Conservation (phyloP, 805 yeast genomes). For the Yamadazyma ubonensis region DNA sequence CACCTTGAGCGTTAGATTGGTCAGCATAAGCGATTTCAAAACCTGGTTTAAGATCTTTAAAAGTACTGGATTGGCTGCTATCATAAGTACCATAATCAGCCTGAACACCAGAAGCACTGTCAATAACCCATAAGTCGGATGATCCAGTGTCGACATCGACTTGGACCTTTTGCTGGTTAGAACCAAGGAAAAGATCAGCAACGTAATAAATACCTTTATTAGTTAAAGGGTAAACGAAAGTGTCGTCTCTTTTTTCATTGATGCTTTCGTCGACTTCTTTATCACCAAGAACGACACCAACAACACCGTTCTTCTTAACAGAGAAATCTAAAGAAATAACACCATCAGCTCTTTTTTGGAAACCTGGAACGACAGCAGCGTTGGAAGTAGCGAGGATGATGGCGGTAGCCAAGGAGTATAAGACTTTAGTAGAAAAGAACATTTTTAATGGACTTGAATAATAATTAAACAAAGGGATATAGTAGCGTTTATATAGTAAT, state of each 20-base stretch:
- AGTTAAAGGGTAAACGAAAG: background rate
- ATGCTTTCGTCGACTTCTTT: background rate
- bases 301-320: constrained; percentile 7
- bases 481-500: background rate
- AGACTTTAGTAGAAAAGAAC: constrained; percentile 4
- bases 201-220: constrained; percentile 12
- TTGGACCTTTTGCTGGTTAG: constrained; percentile 20
- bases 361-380: constrained; percentile 10
- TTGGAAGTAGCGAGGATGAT: constrained; percentile 7
- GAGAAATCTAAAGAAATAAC: constrained; percentile 11
- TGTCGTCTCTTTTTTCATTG: constrained; percentile 7
- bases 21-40: constrained; percentile 50
- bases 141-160: constrained; percentile 29
- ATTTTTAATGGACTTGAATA: background rate
- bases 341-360: constrained; percentile 13
- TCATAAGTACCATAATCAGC: constrained; percentile 38
- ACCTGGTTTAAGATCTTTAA: constrained; percentile 25
- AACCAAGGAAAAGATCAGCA: constrained; percentile 19
- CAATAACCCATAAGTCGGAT: constrained; percentile 28
- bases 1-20: constrained; percentile 37
- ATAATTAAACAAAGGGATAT: background rate
- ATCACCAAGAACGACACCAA: too few species aligned
- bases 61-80: constrained; percentile 30
- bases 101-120: constrained; percentile 6
- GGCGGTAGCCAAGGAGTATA: constrained; percentile 9